Base-by-base conservation (phyloP, 2,329 filamentous ascomycete species). In the Polytolypa hystricis region DNA sequence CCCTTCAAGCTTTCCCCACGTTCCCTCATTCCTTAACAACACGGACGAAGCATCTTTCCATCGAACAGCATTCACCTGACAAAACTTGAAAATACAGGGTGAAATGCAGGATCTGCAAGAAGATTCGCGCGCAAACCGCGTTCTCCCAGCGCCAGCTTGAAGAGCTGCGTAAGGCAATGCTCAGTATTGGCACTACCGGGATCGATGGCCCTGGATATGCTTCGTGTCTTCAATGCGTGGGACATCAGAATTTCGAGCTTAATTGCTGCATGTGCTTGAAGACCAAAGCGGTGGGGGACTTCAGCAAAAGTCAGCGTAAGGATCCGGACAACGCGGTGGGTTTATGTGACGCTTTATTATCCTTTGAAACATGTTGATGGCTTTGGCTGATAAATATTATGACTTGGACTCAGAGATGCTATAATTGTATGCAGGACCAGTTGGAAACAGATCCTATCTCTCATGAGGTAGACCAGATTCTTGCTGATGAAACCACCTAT, bases 141-240 rank as follows among this genome's bases (percentile, higher is more conserved):
- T 74, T 57, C 46, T 72, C 71, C 1, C 62, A 65, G 19, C 66
- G 62, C 21, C 67, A 73, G 46, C 49, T 69, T 6, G 53, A 54
- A 4, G 51, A 58, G 41, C 42, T 58, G 4, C 49, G 49, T 18
- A 47, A 52, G 26, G 51, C 46, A 9, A 42, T 56, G 15, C 35
- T 49, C 2, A 23, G 46, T 14, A 42, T 45, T 4, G 30, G 28
- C 1, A 48, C 42, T 11, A 42, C 50, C n/a, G 43, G 38, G 16
- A 25, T 39, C 16, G 33, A 37, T 26, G 39, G 35, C 4, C 36
- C 38, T 16, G 48, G 46, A 5, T 40, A 46, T 4, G 55, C 61
- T 15, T 59, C 52, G 16, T 76, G 71, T 50, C 48, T 54, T 5
- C 25, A 37, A 1, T 76, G 72, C 41, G 56, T 60, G 21, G 63